Evolutionary conservation across 2,329 filamentous ascomycete genomes (phyloP).

Genomic region (Pezicula rhizophila): DNA sequence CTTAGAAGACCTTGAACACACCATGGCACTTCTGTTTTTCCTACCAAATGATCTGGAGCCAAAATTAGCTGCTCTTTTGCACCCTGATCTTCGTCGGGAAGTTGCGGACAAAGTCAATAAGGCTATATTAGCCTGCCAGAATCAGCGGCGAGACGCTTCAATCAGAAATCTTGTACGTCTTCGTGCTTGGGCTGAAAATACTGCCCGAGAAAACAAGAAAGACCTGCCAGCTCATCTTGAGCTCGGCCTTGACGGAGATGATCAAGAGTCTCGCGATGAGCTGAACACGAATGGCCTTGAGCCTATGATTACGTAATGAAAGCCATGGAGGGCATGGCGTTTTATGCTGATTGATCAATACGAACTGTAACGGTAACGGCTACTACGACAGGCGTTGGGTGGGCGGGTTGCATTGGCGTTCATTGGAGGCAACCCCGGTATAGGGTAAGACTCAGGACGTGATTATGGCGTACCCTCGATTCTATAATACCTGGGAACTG

Average conservation of each 20-base stretch:
- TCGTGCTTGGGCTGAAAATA: constrained; percentile 73
- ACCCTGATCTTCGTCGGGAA: constrained; percentile 71
- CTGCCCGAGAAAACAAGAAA: constrained; percentile 26
- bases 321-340: background rate
- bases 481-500: no score
- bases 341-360: background rate
- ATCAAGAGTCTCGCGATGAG: constrained; percentile 5
- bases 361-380: no score
- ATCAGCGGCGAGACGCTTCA: constrained; percentile 69
- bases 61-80: constrained; percentile 67
- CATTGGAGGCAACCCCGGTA: no score
- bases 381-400: no score
- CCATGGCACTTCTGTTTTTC: constrained; percentile 89
- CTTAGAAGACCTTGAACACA: constrained; percentile 80
- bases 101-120: constrained; percentile 89
- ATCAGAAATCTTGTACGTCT: constrained; percentile 77
- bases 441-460: no score
- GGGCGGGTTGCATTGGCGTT: no score
- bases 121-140: constrained; percentile 71
- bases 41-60: constrained; percentile 73
- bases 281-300: constrained; percentile 18
- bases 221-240: constrained; percentile 25
- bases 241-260: constrained; percentile 23
- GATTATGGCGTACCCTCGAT: no score
- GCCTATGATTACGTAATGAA: constrained; percentile 25